Conservation (phyloP, 1,284 basidiomycete genomes). For the Melampsora larici-populina region DNA sequence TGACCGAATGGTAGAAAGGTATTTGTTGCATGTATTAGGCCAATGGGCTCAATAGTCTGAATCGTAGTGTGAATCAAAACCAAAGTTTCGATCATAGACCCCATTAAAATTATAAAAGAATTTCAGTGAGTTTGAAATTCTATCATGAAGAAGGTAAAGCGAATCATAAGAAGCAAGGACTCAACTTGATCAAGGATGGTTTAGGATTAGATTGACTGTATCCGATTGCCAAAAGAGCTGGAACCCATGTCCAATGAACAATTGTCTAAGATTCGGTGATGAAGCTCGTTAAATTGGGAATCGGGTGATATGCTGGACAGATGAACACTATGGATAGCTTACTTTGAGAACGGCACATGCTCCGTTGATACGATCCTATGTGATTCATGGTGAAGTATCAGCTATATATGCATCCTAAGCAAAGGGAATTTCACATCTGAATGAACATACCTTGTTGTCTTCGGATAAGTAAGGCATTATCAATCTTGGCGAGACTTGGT, state of each 20-base stretch:
- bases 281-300: background rate
- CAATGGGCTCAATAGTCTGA: background rate
- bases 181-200: conserved; percentile 21
- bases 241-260: conserved; percentile 21
- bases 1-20: too few species aligned
- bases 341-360: background rate
- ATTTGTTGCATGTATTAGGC: background rate
- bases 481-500: background rate
- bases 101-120: too few species aligned
- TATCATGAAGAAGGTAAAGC: background rate
- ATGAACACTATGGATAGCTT: background rate
- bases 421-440: background rate
- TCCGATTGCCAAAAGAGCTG: background rate
- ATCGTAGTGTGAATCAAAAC: too few species aligned
- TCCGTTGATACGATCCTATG: background rate
- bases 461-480: background rate
- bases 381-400: too few species aligned
- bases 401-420: too few species aligned
- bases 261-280: background rate
- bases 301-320: background rate
- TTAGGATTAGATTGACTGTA: background rate
- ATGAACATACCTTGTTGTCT: background rate
- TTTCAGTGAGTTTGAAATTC: background rate
- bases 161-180: background rate
- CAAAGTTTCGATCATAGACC: too few species aligned